These are phyloP conservation scores for Salix brachista DNA, from an alignment of 345 rosid genomes.

Conservation along the genomic window DNA sequence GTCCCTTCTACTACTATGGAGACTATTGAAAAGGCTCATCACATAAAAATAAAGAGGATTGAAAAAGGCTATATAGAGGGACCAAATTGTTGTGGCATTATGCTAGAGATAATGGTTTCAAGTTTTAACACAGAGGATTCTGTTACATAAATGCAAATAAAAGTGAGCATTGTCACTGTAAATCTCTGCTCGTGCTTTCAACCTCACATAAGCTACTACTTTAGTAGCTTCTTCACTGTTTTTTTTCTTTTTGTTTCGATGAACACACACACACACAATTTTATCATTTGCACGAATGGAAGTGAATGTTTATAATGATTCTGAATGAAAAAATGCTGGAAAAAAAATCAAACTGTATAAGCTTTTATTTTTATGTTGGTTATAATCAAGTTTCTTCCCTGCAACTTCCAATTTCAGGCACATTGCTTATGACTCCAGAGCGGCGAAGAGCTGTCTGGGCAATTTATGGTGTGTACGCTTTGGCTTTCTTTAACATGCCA, in stretches of 20 bases:
- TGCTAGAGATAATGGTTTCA: not conserved
- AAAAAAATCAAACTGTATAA: too few species aligned
- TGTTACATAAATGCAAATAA: too few species aligned
- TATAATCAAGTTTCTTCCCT: not conserved
- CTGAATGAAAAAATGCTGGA: too few species aligned
- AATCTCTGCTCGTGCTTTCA: too few species aligned
- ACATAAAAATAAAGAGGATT: not conserved
- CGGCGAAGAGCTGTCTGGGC: conserved; percentile 54
- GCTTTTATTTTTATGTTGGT: too few species aligned
- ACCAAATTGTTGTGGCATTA: not conserved
- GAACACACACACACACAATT: too few species aligned
- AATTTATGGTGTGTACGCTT: conserved; percentile 41
- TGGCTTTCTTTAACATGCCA: not conserved
- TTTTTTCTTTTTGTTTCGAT: too few species aligned
- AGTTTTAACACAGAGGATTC: not conserved
- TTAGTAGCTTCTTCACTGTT: too few species aligned
- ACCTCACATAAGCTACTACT: too few species aligned
- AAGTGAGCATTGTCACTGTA: too few species aligned
- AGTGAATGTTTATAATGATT: too few species aligned
- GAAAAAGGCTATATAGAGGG: not conserved
- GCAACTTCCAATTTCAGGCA: conserved; percentile 31
- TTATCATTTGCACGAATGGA: too few species aligned
- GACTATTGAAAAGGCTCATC: not conserved
- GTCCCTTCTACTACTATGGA: not conserved
- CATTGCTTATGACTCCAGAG: conserved; percentile 50